phyloP scores from a whole-genome alignment of 345 rosid genomes.

The Toxicodendron radicans region DNA sequence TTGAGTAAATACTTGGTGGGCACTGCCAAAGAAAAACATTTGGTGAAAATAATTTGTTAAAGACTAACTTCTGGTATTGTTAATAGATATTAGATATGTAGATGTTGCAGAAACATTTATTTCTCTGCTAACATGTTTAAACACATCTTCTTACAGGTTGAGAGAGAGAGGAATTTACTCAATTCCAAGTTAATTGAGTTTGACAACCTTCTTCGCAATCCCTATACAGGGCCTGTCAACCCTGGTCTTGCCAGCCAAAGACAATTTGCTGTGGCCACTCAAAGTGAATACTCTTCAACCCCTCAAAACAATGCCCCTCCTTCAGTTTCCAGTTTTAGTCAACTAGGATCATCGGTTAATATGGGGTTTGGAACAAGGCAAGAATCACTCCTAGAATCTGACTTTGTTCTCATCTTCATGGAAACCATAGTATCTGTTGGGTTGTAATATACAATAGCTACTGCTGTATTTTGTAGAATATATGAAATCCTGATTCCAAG shows the following conservation, averaged over 20 bases:
- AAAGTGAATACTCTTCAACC: slow-evolving; percentile 33
- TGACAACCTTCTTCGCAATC: slow-evolving; percentile 56
- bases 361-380: slow-evolving; percentile 39
- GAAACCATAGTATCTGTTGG: slow-evolving; percentile 9
- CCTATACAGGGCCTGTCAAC: slow-evolving; percentile 43
- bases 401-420: slow-evolving; percentile 2
- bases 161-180: slow-evolving; percentile 67
- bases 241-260: slow-evolving; percentile 29
- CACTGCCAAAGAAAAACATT: not conserved
- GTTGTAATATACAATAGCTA: not conserved
- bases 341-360: slow-evolving; percentile 41
- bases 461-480: slow-evolving; percentile 2
- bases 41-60: not conserved
- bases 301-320: slow-evolving; percentile 46
- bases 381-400: slow-evolving; percentile 1
- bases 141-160: slow-evolving; percentile 49
- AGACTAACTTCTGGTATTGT: not conserved
- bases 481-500: slow-evolving; percentile 13
- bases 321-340: slow-evolving; percentile 48
- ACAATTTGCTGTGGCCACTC: slow-evolving; percentile 33
- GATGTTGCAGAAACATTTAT: not conserved
- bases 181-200: slow-evolving; percentile 64
- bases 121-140: not conserved
- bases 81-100: slow-evolving; percentile 4
- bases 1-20: too few relatives aligned